Base-by-base conservation (phyloP, 352 stramenopile genomes). In the Globisporangium takayamanum region DNA sequence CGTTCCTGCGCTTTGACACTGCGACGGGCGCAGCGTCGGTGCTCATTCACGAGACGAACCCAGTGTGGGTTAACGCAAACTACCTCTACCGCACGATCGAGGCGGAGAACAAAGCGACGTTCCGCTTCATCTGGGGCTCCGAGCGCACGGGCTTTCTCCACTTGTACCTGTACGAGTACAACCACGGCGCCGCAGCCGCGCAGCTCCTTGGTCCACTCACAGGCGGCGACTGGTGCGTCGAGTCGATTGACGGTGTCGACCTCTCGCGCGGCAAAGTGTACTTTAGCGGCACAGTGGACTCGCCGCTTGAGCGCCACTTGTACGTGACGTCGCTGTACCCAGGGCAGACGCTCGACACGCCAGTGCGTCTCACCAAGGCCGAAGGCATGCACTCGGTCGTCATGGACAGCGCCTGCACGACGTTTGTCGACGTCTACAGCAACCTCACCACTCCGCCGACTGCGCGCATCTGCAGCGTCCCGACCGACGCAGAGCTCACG, bases 131-230 rank as follows among this genome's bases (percentile, higher is more conserved):
- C 41, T 98, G 96, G 89, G 92, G 81, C 12, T 97, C 87, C 1
- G 95, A 99, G 75, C 73, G 93, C 46, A 86, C 75, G 30, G 95
- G 95, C n/a, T 98, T 87, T 65, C 95, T 92, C 77, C 95, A 98
- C 59, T 67, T 99, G 49, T 98, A 99, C 73, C 69, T 98, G 55
- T 98, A 99, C 70, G 94, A 95, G 58, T 98, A 88, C 62, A 69
- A 64, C 39, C 59, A 76, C 33, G 60, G 68, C 25, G 67, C 70
- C 3, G 52, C 58, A 1, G 66, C 53, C 30, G 70, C 78, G 8
- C 68, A 78, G 37, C 60, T 85, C 8, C 53, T 94, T 30, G 79
- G 76, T 0, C 64, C 82, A 39, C 67, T 94, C 26, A 94, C 84
- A 41, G 72, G 67, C 33, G 85, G 84, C 30, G 58, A 76, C 11